A percentile compares a stretch with the other conserved stretches of the same genome.
Evolutionary conservation across 2,329 filamentous ascomycete genomes (phyloP).

Genomic region (Blastomyces emzantsi): DNA sequence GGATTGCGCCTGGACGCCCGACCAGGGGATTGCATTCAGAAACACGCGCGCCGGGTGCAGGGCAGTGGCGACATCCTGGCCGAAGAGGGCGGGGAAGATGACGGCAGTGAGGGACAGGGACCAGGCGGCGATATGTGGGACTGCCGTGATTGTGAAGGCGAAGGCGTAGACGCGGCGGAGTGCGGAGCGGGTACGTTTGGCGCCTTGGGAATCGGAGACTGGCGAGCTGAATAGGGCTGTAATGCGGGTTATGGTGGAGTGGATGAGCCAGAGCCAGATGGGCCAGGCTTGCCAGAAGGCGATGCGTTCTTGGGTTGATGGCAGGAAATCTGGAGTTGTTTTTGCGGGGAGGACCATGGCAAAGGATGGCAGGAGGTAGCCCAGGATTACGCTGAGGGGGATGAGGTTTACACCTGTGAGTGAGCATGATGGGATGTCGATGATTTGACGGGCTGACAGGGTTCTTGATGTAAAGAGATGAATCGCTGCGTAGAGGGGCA

Average conservation of each 20-base stretch:
- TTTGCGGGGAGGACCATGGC: constrained; percentile 36
- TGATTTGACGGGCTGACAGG: constrained; percentile 27
- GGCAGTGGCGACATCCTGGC: constrained; percentile 23
- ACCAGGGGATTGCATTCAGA: constrained; percentile 28
- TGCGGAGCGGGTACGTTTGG: constrained; percentile 20
- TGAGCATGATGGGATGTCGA: constrained; percentile 26
- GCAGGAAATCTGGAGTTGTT: constrained; percentile 30
- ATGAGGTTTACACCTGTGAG: constrained; percentile 24
- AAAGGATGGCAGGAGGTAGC: constrained; percentile 38
- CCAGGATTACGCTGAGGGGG: constrained; percentile 35
- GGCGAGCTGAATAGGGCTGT: constrained; percentile 17
- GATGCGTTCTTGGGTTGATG: constrained; percentile 41
- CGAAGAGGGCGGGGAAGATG: constrained; percentile 29
- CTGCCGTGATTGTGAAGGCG: constrained; percentile 32
- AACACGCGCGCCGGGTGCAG: constrained; percentile 36
- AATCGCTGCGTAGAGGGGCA: constrained; percentile 36
- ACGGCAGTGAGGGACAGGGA: constrained; percentile 35
- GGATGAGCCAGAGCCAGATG: constrained; percentile 35
- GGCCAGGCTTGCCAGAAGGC: constrained; percentile 46
- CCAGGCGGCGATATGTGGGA: constrained; percentile 35
- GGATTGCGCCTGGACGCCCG: constrained; percentile 23
- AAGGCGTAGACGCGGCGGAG: constrained; percentile 36
- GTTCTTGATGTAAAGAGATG: constrained; percentile 39
- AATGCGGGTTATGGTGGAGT: constrained; percentile 21
- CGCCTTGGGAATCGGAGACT: not conserved